These are phyloP conservation scores for Neospermospora avenae DNA, from an alignment of 2,329 filamentous ascomycete species.

Conservation along the genomic window DNA sequence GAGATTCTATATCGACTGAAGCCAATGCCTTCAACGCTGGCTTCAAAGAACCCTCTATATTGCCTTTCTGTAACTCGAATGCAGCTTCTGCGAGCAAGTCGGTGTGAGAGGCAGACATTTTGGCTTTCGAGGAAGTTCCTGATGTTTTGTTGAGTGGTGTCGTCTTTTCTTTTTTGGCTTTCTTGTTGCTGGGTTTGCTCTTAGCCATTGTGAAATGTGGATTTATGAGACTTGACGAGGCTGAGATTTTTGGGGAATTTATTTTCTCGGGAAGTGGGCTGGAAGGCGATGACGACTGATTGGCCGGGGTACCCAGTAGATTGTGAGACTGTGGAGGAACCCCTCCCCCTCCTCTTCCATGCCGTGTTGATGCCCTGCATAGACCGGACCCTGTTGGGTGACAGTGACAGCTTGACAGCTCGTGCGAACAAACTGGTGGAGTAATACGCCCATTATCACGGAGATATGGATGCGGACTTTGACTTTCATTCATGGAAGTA, in stretches of 20 bases:
- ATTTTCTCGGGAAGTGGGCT: conserved; percentile 8
- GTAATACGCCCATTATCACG: neutral
- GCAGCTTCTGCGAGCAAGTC: conserved; percentile 32
- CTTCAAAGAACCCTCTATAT: conserved; percentile 31
- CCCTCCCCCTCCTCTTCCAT: neutral
- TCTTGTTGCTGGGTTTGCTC: conserved; percentile 34
- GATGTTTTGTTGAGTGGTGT: conserved; percentile 29
- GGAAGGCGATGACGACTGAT: conserved; percentile 4
- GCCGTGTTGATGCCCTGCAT: neutral
- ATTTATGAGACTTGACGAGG: neutral
- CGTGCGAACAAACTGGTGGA: neutral
- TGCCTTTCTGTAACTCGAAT: conserved; percentile 32
- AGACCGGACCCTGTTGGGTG: neutral
- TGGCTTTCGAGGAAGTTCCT: conserved; percentile 24
- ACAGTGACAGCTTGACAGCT: too few relatives aligned
- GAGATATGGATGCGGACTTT: neutral
- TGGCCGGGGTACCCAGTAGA: neutral
- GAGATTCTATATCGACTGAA: conserved; percentile 24
- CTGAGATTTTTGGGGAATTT: neutral
- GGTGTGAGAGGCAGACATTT: conserved; percentile 20
- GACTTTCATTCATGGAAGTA: neutral
- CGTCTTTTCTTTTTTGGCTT: conserved; percentile 31
- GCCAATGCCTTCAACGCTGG: conserved; percentile 32
- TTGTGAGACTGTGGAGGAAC: neutral
- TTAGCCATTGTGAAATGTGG: conserved; percentile 33